These are phyloP conservation scores for Decorospora gaudefroyi DNA, from an alignment of 2,329 filamentous ascomycete species.

Conservation along the genomic window DNA sequence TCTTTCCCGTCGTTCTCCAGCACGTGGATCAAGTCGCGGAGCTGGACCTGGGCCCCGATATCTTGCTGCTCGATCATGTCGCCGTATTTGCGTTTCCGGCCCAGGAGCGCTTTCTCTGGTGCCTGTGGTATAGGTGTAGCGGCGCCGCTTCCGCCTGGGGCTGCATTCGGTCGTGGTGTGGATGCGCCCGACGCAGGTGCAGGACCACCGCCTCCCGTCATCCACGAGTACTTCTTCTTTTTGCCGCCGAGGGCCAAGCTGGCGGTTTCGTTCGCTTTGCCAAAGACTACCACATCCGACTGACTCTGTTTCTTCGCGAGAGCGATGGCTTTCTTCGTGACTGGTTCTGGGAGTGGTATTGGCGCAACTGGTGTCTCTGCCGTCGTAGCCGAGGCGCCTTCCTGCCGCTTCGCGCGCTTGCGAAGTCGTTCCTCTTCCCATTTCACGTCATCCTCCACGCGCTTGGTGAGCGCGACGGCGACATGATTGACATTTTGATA, in stretches of 20 bases:
- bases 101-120: constrained; percentile 54
- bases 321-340: constrained; percentile 87
- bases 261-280: constrained; percentile 84
- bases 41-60: constrained; percentile 77
- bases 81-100: constrained; percentile 67
- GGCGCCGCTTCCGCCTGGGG: constrained; percentile 32
- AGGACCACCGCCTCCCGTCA: constrained; percentile 60
- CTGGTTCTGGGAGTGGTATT: constrained; percentile 50
- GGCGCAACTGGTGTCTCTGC: constrained; percentile 32
- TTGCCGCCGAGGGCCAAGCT: constrained; percentile 73
- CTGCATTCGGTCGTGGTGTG: constrained; percentile 39
- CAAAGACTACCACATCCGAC: constrained; percentile 77
- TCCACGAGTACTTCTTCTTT: constrained; percentile 75
- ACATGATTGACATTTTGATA: constrained; percentile 61
- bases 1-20: constrained; percentile 79
- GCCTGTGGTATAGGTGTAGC: constrained; percentile 30
- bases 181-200: constrained; percentile 38
- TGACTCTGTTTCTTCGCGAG: constrained; percentile 73
- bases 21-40: constrained; percentile 79
- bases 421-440: constrained; percentile 68
- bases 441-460: constrained; percentile 61
- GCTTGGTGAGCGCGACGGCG: constrained; percentile 54
- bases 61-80: constrained; percentile 77
- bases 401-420: constrained; percentile 51
- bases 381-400: constrained; percentile 33